These are phyloP conservation scores for Chaetothyriales sp. DNA, from an alignment of 2,329 filamentous ascomycete species.

Conservation along the genomic window DNA sequence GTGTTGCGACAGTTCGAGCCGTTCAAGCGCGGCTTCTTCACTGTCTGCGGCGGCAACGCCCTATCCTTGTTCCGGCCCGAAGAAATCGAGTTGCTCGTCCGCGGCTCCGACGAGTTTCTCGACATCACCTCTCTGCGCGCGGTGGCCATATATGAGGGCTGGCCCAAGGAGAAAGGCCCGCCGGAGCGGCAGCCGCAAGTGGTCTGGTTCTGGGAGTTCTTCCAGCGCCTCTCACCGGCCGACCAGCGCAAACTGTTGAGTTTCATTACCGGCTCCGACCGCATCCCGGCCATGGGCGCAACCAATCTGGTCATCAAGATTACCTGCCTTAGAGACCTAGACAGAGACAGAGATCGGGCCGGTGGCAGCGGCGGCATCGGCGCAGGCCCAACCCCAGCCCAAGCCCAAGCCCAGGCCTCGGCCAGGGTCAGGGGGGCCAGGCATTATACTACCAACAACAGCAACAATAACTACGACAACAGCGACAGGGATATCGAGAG, in stretches of 20 bases:
- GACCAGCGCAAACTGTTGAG: slow-evolving; percentile 66
- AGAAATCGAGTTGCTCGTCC: slow-evolving; percentile 76
- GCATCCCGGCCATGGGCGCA: slow-evolving; percentile 76
- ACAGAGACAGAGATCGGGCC: slow-evolving; percentile 4
- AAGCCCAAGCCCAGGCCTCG: not conserved
- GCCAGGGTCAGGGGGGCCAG: slow-evolving; percentile 4
- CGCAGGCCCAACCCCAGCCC: not conserved
- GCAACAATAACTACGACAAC: slow-evolving; percentile 29
- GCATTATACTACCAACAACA: slow-evolving; percentile 33
- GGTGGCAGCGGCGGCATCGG: not conserved
- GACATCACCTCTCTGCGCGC: slow-evolving; percentile 62
- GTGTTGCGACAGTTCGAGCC: slow-evolving; percentile 77
- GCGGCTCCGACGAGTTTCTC: slow-evolving; percentile 69
- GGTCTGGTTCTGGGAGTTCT: slow-evolving; percentile 78
- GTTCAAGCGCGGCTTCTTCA: slow-evolving; percentile 88
- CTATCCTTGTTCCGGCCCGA: slow-evolving; percentile 75
- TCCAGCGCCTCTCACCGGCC: slow-evolving; percentile 46
- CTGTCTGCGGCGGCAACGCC: slow-evolving; percentile 76
- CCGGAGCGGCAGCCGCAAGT: slow-evolving; percentile 52
- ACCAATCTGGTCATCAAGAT: slow-evolving; percentile 55
- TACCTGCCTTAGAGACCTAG: slow-evolving; percentile 12
- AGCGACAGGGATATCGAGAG: slow-evolving; percentile 42
- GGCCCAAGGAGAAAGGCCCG: slow-evolving; percentile 35
- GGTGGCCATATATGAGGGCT: slow-evolving; percentile 71
- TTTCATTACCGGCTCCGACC: slow-evolving; percentile 81